These are phyloP conservation scores for Naganishia vaughanmartiniae DNA, from an alignment of 768 basidiomycete genomes.

Conservation along the genomic window DNA sequence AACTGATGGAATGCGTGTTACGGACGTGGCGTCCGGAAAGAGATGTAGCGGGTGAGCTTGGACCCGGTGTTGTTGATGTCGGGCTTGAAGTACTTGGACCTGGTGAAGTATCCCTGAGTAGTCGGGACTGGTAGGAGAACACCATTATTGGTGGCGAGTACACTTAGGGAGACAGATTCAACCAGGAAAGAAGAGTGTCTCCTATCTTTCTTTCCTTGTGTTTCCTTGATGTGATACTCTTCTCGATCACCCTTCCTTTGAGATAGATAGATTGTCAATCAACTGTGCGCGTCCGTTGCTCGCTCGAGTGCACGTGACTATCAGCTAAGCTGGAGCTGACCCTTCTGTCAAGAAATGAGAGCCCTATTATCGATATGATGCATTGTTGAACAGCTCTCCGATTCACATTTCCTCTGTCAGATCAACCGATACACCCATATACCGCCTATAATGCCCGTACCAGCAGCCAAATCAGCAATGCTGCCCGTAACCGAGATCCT, in stretches of 20 bases:
- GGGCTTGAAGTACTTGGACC: not conserved
- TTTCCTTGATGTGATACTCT: not conserved
- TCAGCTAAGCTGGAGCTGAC: no score
- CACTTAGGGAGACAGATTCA: no score
- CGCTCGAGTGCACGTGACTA: no score
- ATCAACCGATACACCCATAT: no score
- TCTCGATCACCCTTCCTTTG: not conserved
- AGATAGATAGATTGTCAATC: not conserved
- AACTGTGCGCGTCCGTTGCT: not conserved
- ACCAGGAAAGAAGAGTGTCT: not conserved
- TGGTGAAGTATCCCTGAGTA: not conserved
- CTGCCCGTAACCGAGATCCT: constrained; percentile 23
- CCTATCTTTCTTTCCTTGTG: not conserved
- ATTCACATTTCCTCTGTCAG: no score
- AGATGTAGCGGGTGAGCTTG: not conserved
- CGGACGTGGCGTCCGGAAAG: not conserved
- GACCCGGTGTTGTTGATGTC: not conserved
- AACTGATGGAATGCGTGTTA: not conserved
- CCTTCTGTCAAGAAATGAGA: no score
- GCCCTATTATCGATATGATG: no score
- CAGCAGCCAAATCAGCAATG: constrained; percentile 20
- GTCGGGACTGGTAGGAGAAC: constrained; percentile 20
- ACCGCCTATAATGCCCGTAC: constrained; percentile 12
- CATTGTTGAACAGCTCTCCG: no score
- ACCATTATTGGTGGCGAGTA: not conserved